Base-by-base conservation (phyloP, 2,329 filamentous ascomycete species). In the Ambrosiella cleistominuta region DNA sequence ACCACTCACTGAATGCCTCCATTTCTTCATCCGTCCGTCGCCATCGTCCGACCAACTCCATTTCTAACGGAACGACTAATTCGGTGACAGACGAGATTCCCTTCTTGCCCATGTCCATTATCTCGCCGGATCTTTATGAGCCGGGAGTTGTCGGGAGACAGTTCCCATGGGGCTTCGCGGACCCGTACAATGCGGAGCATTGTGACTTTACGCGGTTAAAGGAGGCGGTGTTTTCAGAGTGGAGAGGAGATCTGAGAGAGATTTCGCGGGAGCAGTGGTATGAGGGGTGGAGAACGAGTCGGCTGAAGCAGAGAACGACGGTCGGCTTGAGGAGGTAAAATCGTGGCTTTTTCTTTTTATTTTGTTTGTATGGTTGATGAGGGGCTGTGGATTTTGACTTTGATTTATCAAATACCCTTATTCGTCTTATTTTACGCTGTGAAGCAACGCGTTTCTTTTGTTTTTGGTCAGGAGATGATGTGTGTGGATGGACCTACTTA, bases 161-260 rank as follows among this genome's bases (percentile, higher is more conserved):
- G 63, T 98, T 97, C 68, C 87, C 93, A 0, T 98, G 93, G 93
- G 93, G 93, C 6, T 94, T 96, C 64, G 93, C 93, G 3, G 88
- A 97, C 66, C 93, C 93, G 0, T 90, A 93, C 73, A 84, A 97
- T 66, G 77, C 83, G 37, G 81, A 86, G 64, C 93, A 98, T 72
- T 98, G 93, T 71, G 93, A 98, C 70, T 98, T 96, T 69, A 75
- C 86, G 58, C 84, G 85, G 62, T 78, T 98, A 64, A 93, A 93
- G 71, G 90, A 97, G 61, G 83, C 85, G 7, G 86, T 98, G 38
- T 98, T 98, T 69, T 82, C 76, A 63, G 91, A 97, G 66, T 98
- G 93, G 93, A 85, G 91, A 55, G 79, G 79, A 49, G 93, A 98
- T 68, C 75, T 98, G 61, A 85, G 91, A 61, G 88, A 95, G 69